phyloP scores from a whole-genome alignment of 148 eudicot genomes.

The Camellia japonica region DNA sequence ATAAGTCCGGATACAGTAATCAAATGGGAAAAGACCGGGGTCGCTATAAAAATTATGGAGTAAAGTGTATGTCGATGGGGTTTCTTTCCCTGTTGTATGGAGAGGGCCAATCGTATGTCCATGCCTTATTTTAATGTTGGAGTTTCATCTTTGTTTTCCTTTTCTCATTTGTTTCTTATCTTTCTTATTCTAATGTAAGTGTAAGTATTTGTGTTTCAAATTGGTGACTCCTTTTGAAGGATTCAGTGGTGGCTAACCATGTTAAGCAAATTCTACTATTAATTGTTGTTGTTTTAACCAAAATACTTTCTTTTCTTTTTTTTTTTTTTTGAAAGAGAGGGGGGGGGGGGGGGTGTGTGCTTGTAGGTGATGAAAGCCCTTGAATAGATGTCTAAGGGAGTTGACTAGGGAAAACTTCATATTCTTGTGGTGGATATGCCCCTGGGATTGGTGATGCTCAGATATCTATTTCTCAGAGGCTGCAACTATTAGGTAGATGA shows the following conservation, averaged over 20 bases:
- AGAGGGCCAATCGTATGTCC: slow-evolving; percentile 95
- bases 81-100: slow-evolving; percentile 87
- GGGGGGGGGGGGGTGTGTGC: background rate
- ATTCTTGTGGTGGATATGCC: slow-evolving; percentile 99
- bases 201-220: background rate
- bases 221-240: background rate
- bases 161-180: background rate
- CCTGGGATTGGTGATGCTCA: slow-evolving; percentile 98
- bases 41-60: no score
- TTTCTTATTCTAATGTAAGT: background rate
- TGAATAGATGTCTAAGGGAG: slow-evolving; percentile 93
- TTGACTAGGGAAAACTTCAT: slow-evolving; percentile 83
- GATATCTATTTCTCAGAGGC: slow-evolving; percentile 87
- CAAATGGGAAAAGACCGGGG: no score
- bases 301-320: background rate
- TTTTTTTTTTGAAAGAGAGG: background rate
- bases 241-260: background rate
- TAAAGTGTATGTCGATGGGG: slow-evolving; percentile 97
- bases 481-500: slow-evolving; percentile 78
- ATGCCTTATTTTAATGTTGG: background rate
- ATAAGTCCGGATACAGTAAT: no score
- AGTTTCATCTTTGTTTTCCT: slow-evolving; percentile 12
- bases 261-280: background rate
- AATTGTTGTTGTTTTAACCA: background rate
- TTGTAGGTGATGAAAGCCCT: slow-evolving; percentile 94